These are phyloP conservation scores for Cryptosporidium meleagridis DNA, from an alignment of 169 alveolate genomes.

Conservation along the genomic window DNA sequence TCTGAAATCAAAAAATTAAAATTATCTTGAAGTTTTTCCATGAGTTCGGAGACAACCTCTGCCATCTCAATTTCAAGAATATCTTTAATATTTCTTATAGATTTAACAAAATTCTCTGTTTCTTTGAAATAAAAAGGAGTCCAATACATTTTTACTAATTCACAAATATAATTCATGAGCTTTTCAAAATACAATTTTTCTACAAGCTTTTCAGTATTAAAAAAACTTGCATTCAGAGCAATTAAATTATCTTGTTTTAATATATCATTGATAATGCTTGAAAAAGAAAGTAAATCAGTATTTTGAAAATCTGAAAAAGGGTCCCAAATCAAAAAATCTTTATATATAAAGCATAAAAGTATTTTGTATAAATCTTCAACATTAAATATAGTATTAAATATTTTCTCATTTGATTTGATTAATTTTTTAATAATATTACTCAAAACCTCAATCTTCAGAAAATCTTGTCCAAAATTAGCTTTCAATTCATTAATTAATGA, in stretches of 20 bases:
- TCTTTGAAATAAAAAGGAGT: conserved; percentile 26
- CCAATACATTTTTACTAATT: conserved; percentile 34
- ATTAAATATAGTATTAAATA: not conserved
- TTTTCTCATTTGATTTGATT: not conserved
- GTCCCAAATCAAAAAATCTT: conserved; percentile 31
- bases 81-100: not conserved
- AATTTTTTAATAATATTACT: not conserved
- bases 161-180: conserved; percentile 28
- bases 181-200: not conserved
- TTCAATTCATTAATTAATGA: not conserved
- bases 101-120: conserved; percentile 12
- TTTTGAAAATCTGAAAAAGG: conserved; percentile 7
- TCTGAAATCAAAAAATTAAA: not conserved
- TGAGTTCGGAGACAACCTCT: not conserved
- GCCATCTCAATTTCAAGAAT: not conserved
- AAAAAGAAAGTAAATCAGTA: not conserved
- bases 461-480: not conserved
- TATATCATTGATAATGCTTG: not conserved
- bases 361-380: conserved; percentile 8
- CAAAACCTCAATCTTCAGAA: not conserved
- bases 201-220: not conserved
- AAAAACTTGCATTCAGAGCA: not conserved
- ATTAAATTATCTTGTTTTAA: not conserved
- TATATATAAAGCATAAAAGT: conserved; percentile 2
- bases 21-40: not conserved